These are phyloP conservation scores for Verticillium tricorpus DNA, from an alignment of 2,329 filamentous ascomycete genomes.

Conservation along the genomic window DNA sequence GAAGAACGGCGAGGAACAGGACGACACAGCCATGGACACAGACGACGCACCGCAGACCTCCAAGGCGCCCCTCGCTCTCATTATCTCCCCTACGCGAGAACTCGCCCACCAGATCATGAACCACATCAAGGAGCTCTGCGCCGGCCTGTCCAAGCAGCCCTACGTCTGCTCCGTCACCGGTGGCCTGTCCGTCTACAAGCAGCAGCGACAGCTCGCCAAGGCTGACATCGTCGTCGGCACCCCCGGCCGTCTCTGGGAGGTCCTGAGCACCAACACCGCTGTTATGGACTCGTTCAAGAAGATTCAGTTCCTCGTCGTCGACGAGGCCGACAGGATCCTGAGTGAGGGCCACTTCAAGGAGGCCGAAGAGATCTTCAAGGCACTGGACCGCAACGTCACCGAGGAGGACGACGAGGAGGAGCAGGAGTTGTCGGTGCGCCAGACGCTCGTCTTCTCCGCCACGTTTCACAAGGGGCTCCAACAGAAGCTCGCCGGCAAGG, in stretches of 20 bases:
- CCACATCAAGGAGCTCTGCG: conserved; percentile 74
- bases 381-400: conserved; percentile 70
- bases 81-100: conserved; percentile 89
- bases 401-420: conserved; percentile 48
- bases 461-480: conserved; percentile 91
- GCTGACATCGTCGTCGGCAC: conserved; percentile 94
- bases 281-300: conserved; percentile 66
- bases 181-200: conserved; percentile 90
- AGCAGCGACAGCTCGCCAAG: conserved; percentile 75
- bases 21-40: not conserved
- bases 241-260: conserved; percentile 90
- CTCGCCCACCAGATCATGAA: conserved; percentile 85
- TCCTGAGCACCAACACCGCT: conserved; percentile 71
- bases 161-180: conserved; percentile 88
- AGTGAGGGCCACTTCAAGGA: conserved; percentile 96
- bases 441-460: conserved; percentile 94
- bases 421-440: conserved; percentile 48
- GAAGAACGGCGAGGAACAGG: conserved; percentile 26
- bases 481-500: conserved; percentile 81
- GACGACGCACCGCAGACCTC: conserved; percentile 19
- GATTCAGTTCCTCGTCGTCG: conserved; percentile 80
- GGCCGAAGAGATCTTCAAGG: conserved; percentile 78
- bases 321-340: conserved; percentile 89
- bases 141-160: conserved; percentile 53
- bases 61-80: conserved; percentile 63